Evolutionary conservation across 305 asterid species (phyloP).

Genomic region (Solanum hybrid): DNA sequence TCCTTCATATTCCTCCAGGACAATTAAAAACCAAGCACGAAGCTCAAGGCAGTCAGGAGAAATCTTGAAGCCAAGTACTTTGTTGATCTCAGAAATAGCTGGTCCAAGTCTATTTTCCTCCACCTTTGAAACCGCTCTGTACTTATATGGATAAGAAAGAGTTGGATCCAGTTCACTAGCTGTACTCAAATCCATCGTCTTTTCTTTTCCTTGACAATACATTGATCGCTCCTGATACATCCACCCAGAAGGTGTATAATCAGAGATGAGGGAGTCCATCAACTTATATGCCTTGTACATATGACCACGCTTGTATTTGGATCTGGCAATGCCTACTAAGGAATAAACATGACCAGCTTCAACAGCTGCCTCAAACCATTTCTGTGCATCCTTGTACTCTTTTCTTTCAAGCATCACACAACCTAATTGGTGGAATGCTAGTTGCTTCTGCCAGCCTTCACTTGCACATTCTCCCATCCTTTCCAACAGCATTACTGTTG

Average conservation of each 20-base stretch:
- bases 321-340: conserved; percentile 70
- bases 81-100: conserved; percentile 75
- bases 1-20: conserved; percentile 58
- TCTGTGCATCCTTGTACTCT: conserved; percentile 86
- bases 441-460: conserved; percentile 75
- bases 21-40: conserved; percentile 82
- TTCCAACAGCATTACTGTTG: conserved; percentile 76
- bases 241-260: conserved; percentile 71
- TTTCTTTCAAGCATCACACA: conserved; percentile 86
- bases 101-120: conserved; percentile 46
- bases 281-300: conserved; percentile 70
- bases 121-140: conserved; percentile 44
- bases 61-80: conserved; percentile 65
- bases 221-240: conserved; percentile 93
- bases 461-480: conserved; percentile 70
- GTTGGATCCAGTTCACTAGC: conserved; percentile 83
- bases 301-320: conserved; percentile 83
- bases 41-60: conserved; percentile 93
- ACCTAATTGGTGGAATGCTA: conserved; percentile 80
- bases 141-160: conserved; percentile 75
- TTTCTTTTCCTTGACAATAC: conserved; percentile 62
- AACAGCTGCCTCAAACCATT: conserved; percentile 74
- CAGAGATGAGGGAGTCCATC: conserved; percentile 67
- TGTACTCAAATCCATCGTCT: conserved; percentile 48
- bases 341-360: conserved; percentile 76